A percentile compares a stretch with the other conserved stretches of the same genome.
Evolutionary conservation across 768 basidiomycete genomes (phyloP).

Genomic region (Rickenella mellea): DNA sequence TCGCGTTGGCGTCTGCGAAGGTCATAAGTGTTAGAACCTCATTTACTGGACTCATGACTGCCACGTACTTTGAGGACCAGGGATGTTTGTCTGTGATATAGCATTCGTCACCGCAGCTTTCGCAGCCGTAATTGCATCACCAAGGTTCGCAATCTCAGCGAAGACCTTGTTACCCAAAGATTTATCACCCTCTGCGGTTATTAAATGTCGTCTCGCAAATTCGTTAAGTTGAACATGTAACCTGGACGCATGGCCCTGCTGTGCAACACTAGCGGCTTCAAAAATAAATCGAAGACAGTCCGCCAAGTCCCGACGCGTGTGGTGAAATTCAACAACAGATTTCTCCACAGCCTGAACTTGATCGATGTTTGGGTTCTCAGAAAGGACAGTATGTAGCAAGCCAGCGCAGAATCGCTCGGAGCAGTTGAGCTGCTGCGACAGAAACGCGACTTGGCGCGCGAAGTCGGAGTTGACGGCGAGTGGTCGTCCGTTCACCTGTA

Average conservation of each 20-base stretch:
- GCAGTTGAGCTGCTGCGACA: slow-evolving; percentile 71
- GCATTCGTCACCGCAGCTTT: slow-evolving; percentile 56
- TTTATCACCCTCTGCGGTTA: slow-evolving; percentile 29
- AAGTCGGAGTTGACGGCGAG: slow-evolving; percentile 73
- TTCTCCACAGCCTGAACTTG: slow-evolving; percentile 52
- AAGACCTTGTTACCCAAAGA: slow-evolving; percentile 47
- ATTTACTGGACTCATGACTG: neutral
- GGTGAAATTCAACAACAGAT: slow-evolving; percentile 59
- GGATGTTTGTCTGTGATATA: slow-evolving; percentile 44
- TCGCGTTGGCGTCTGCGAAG: slow-evolving; percentile 28
- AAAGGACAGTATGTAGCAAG: slow-evolving; percentile 55
- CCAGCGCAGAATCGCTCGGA: slow-evolving; percentile 76
- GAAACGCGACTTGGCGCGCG: slow-evolving; percentile 64
- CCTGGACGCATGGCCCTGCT: slow-evolving; percentile 32
- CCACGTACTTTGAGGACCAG: slow-evolving; percentile 45
- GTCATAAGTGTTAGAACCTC: neutral
- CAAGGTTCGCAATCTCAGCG: slow-evolving; percentile 53
- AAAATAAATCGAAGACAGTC: slow-evolving; percentile 65
- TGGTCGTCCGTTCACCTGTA: slow-evolving; percentile 51
- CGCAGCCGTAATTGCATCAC: slow-evolving; percentile 40
- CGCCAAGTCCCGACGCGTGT: slow-evolving; percentile 57
- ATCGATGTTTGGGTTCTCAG: slow-evolving; percentile 53
- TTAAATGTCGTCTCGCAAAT: slow-evolving; percentile 48
- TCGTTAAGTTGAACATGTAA: slow-evolving; percentile 41
- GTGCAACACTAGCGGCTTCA: slow-evolving; percentile 46